Evolutionary conservation across 495 filamentous ascomycete genomes (phyloP), one percentile per base, ranked within the genome.

Genomic region (Neurospora intermedia): DNA sequence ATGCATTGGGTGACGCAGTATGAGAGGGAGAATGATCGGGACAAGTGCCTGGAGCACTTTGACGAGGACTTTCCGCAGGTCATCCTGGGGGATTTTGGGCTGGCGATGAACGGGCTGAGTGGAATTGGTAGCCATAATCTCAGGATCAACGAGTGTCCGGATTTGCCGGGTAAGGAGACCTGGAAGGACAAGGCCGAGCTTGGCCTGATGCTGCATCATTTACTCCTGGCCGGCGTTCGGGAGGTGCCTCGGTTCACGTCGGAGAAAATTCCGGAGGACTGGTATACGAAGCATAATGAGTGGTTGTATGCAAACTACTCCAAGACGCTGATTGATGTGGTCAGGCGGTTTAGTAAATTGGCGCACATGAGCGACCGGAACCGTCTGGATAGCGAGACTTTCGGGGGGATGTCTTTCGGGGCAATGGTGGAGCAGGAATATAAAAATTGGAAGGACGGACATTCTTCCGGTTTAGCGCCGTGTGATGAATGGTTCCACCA

Each of bases 1-100:
- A 41, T 76, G 69, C 76, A 78, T 38, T 75, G 70, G 18, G 73
- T 74, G 8, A 72, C 70, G 11, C 69, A 73, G 13, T 66, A 74
- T 16, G 76, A 78, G 43, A 70, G 59, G 43, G 2, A 4, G 6
- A 4, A 41, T 2, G 71, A 77, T 69, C 35, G 20, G 11, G 48
- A 59, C 2, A 2, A 27, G 5, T 59, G 40, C 0, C 62, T 76
- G 15, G n/a, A 31, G 0, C 9, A 23, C 4, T 78, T 71, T 31
- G 42, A 20, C 2, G 62, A 73, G 10, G 15, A 2, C 2, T 40
- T 75, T 2, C 75, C 75, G 41, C 75, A 78, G 38, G 43, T 74
- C 6, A 20, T 70, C 0, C 8, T 73, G 31, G 74, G 59, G 0
- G 72, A 69, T 2, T 73, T 70, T 69, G 72, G 72, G n/a, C 35